A percentile compares a stretch with the other conserved stretches of the same genome.
Evolutionary conservation across 495 filamentous ascomycete genomes (phyloP).

Genomic region (Talaromyces liani): DNA sequence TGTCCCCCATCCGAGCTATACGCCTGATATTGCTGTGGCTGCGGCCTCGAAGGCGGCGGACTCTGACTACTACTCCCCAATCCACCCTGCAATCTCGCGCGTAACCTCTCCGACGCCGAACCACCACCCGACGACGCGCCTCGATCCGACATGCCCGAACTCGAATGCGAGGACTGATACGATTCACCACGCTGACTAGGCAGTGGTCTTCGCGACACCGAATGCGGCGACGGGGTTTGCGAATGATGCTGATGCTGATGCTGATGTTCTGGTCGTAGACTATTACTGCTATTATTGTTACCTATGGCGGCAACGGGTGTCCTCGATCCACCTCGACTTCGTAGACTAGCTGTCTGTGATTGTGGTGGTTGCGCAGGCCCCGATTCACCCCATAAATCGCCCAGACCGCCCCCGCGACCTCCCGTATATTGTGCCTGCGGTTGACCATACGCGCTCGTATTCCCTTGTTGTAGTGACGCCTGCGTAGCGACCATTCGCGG

Average conservation of each 20-base stretch:
- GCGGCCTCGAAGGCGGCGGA: conserved; percentile 4
- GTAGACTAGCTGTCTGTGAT: conserved; percentile 47
- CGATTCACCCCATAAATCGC: conserved; percentile 79
- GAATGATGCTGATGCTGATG: conserved; percentile 15
- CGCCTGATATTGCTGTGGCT: neutral
- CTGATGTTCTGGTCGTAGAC: conserved; percentile 21
- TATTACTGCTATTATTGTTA: conserved; percentile 8
- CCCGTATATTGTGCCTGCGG: conserved; percentile 19
- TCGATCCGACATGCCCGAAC: conserved; percentile 25
- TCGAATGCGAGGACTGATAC: conserved; percentile 47
- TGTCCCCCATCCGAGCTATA: neutral
- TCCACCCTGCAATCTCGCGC: conserved; percentile 56
- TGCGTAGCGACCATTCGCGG: conserved; percentile 42
- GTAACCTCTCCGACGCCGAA: conserved; percentile 62
- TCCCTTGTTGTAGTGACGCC: conserved; percentile 42
- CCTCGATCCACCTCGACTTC: conserved; percentile 26
- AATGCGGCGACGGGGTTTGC: conserved; percentile 23
- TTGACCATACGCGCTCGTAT: conserved; percentile 23
- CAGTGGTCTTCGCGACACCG: conserved; percentile 48
- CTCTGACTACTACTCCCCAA: conserved; percentile 12
- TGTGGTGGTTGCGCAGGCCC: conserved; percentile 32
- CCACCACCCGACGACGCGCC: conserved; percentile 41
- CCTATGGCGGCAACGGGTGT: neutral
- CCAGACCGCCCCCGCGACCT: conserved; percentile 46
- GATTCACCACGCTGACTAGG: conserved; percentile 67